Percentiles rank a stretch among this genome's conserved stretches.
Evolutionary conservation across 2,329 filamentous ascomycete species (phyloP).

Genomic region (Alternaria brassicicola): DNA sequence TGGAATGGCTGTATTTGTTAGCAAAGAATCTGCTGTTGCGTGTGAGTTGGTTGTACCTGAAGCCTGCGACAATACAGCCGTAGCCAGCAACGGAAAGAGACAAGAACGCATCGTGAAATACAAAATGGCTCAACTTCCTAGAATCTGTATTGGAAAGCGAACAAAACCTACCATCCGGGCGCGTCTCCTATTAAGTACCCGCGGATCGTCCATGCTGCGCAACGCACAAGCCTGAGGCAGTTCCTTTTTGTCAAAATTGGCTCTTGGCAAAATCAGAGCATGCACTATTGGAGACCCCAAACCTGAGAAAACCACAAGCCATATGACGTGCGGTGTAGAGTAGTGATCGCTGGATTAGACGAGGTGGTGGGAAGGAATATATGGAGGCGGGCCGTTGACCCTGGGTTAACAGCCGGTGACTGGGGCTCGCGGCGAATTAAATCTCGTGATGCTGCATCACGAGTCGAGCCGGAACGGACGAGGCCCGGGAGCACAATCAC

Average conservation of each 20-base stretch:
- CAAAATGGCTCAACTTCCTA: neutral
- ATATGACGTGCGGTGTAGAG: slow-evolving; percentile 31
- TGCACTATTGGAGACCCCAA: slow-evolving; percentile 1
- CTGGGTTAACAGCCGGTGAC: slow-evolving; percentile 33
- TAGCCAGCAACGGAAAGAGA: slow-evolving; percentile 31
- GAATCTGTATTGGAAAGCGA: slow-evolving; percentile 1
- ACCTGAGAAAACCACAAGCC: slow-evolving; percentile 3
- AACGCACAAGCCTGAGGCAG: slow-evolving; percentile 10
- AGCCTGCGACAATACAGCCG: slow-evolving; percentile 27
- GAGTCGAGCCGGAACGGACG: slow-evolving; percentile 1
- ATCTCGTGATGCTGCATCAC: slow-evolving; percentile 22
- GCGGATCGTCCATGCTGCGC: neutral
- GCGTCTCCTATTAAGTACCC: slow-evolving; percentile 30
- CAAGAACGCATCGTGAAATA: slow-evolving; percentile 33
- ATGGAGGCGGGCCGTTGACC: slow-evolving; percentile 41
- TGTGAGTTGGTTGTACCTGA: slow-evolving; percentile 20
- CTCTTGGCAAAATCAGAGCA: slow-evolving; percentile 26
- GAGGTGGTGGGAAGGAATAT: slow-evolving; percentile 28
- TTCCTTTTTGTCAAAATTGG: slow-evolving; percentile 21
- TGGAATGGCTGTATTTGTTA: slow-evolving; percentile 28
- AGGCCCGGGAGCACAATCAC: slow-evolving; percentile 20
- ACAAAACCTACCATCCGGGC: slow-evolving; percentile 3
- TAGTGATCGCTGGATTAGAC: slow-evolving; percentile 33
- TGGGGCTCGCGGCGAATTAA: slow-evolving; percentile 34
- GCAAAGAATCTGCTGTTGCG: slow-evolving; percentile 2